phyloP scores from a whole-genome alignment of 306 rosid species.

The Phaseolus lunatus region DNA sequence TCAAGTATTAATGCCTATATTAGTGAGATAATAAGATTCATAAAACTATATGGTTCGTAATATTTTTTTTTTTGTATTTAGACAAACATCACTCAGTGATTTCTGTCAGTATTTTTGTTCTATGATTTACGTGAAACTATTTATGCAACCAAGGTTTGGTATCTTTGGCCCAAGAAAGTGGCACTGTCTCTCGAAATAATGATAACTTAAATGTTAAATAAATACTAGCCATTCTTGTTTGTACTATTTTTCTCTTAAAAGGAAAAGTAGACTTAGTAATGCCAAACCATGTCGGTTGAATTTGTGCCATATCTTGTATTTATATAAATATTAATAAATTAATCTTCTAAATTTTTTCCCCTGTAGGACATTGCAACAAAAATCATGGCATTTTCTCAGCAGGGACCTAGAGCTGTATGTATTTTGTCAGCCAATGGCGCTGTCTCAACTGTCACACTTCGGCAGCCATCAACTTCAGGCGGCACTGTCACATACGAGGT shows the following conservation, averaged over 20 bases:
- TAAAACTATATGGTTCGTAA: background rate
- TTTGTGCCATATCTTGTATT: conserved; percentile 16
- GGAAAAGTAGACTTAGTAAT: background rate
- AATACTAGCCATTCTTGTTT: background rate
- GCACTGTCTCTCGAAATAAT: background rate
- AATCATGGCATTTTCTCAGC: conserved; percentile 86
- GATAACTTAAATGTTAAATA: conserved; percentile 4
- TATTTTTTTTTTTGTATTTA: background rate
- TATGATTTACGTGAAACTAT: background rate
- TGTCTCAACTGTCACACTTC: conserved; percentile 83
- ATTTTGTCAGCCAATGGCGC: conserved; percentile 86
- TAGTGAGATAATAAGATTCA: background rate
- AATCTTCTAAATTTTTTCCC: background rate
- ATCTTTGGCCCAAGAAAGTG: conserved; percentile 23
- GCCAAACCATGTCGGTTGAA: background rate
- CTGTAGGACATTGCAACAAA: conserved; percentile 79
- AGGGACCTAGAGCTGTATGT: conserved; percentile 79
- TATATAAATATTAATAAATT: background rate
- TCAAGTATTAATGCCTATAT: background rate
- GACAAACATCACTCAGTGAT: background rate
- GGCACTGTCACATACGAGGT: conserved; percentile 93
- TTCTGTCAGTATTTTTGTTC: conserved; percentile 9
- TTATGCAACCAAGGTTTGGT: conserved; percentile 8
- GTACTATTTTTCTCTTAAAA: background rate
- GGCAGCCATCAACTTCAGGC: conserved; percentile 84